Evolutionary conservation across 495 filamentous ascomycete genomes (phyloP).

Genomic region (Aspergillus avenaceus): DNA sequence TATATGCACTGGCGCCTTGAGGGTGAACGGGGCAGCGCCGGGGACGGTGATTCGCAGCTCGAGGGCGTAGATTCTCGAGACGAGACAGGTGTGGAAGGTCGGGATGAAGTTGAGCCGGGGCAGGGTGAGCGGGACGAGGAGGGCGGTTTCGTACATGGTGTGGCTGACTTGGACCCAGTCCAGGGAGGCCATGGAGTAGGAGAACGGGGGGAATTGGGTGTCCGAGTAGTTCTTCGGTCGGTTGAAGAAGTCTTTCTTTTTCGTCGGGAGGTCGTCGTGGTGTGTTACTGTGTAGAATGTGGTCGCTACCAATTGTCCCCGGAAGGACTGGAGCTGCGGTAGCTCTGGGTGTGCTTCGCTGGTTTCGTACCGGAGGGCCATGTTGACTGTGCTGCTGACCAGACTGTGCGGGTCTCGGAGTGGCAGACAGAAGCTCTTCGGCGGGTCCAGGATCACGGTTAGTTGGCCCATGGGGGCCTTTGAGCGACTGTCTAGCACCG

Average conservation of each 20-base stretch:
- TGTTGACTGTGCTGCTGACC: slow-evolving; percentile 8
- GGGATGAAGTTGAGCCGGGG: slow-evolving; percentile 57
- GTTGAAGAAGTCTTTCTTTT: slow-evolving; percentile 11
- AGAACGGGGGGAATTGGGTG: background rate
- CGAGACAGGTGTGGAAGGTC: slow-evolving; percentile 72
- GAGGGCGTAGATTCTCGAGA: slow-evolving; percentile 63
- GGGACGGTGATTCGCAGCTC: slow-evolving; percentile 49
- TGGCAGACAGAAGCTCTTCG: slow-evolving; percentile 53
- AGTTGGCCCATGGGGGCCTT: slow-evolving; percentile 55
- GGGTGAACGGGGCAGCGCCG: slow-evolving; percentile 5
- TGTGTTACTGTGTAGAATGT: slow-evolving; percentile 10
- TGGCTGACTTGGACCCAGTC: slow-evolving; percentile 4
- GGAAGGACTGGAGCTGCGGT: slow-evolving; percentile 9
- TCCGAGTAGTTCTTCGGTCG: slow-evolving; percentile 8
- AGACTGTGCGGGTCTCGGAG: slow-evolving; percentile 17
- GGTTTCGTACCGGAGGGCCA: slow-evolving; percentile 4
- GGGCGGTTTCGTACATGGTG: slow-evolving; percentile 46
- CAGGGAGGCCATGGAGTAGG: slow-evolving; percentile 2
- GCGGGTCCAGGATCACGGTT: slow-evolving; percentile 59
- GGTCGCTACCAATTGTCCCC: slow-evolving; percentile 8
- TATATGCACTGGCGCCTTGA: slow-evolving; percentile 1
- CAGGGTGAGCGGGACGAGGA: slow-evolving; percentile 61
- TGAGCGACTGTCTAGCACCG: slow-evolving; percentile 30
- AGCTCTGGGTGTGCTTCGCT: background rate
- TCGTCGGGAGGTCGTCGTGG: slow-evolving; percentile 1